Percentiles rank a stretch among this genome's conserved stretches.
phyloP scores from a whole-genome alignment of 768 basidiomycete species.

The Auriscalpium microsporum region DNA sequence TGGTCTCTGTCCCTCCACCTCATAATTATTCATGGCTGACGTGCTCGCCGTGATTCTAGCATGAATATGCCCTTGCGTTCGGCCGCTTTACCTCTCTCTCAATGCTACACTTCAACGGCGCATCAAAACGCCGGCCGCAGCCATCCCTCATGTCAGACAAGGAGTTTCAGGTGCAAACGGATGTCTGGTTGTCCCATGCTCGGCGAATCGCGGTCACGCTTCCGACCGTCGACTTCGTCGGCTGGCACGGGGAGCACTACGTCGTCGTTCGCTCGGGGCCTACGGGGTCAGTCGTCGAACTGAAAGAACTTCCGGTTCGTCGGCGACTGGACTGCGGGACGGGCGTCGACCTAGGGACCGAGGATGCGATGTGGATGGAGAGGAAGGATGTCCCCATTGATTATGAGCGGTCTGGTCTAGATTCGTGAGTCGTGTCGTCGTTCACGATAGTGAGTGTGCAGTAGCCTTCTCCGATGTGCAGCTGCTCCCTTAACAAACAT shows the following conservation, averaged over 20 bases:
- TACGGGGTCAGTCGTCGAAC: slow-evolving; percentile 23
- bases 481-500: too few relatives aligned
- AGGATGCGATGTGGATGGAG: slow-evolving; percentile 59
- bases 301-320: slow-evolving; percentile 54
- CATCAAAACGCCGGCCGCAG: slow-evolving; percentile 41
- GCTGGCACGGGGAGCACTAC: slow-evolving; percentile 70
- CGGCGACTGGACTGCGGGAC: slow-evolving; percentile 54
- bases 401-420: slow-evolving; percentile 53
- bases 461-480: too few relatives aligned
- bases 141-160: slow-evolving; percentile 52
- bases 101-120: slow-evolving; percentile 51
- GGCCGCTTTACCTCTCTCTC: slow-evolving; percentile 39
- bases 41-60: slow-evolving; percentile 22
- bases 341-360: slow-evolving; percentile 55
- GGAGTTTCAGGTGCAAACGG: slow-evolving; percentile 49
- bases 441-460: too few relatives aligned
- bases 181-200: slow-evolving; percentile 43
- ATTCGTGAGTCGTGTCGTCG: slow-evolving; percentile 14
- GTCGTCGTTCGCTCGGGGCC: slow-evolving; percentile 42
- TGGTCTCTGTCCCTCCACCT: slow-evolving; percentile 27
- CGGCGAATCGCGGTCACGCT: slow-evolving; percentile 41
- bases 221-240: slow-evolving; percentile 53
- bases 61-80: slow-evolving; percentile 46
- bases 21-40: neutral
- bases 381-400: slow-evolving; percentile 71